Percentiles rank a stretch among this genome's conserved stretches.
Conservation (phyloP, 331 rosid genomes). For the Arachis monticola region DNA sequence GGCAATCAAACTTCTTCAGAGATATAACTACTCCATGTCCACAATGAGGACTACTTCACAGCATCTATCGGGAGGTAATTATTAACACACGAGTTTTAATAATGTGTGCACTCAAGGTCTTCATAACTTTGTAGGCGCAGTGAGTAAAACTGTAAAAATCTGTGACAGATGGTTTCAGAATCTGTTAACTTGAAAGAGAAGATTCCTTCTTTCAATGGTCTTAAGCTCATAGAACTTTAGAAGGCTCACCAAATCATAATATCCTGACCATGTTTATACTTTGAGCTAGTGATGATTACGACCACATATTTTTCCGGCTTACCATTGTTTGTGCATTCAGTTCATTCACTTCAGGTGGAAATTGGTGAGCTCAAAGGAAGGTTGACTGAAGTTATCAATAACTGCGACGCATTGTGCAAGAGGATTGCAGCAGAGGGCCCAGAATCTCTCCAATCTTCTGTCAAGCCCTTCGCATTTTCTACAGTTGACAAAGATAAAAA, state of each 20-base stretch:
- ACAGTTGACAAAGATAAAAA: conserved; percentile 34
- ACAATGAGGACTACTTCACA: conserved; percentile 82
- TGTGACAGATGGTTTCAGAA: conserved; percentile 14
- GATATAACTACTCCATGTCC: conserved; percentile 74
- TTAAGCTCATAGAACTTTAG: conserved; percentile 10
- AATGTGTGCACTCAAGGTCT: conserved; percentile 15
- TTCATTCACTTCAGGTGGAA: conserved; percentile 82
- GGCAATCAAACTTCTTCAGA: conserved; percentile 81
- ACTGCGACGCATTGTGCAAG: conserved; percentile 83
- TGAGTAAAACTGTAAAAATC: neutral
- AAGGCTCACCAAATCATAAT: neutral
- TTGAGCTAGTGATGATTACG: neutral
- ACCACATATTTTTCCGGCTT: neutral
- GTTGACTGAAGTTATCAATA: conserved; percentile 85
- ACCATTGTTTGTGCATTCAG: conserved; percentile 48
- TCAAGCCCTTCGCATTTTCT: conserved; percentile 57
- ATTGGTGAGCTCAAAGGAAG: conserved; percentile 97
- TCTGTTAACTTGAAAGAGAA: conserved; percentile 19
- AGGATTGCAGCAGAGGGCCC: conserved; percentile 76
- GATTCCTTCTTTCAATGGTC: conserved; percentile 1
- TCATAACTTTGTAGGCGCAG: neutral
- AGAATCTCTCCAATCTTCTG: conserved; percentile 68
- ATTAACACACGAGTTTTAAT: neutral
- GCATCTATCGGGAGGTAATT: conserved; percentile 83
- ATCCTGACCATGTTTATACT: conserved; percentile 2